Evolutionary conservation across 371 early-diverging fungal genomes (phyloP), one percentile per base, ranked within the genome.

Genomic region (Batkoa obscura): DNA sequence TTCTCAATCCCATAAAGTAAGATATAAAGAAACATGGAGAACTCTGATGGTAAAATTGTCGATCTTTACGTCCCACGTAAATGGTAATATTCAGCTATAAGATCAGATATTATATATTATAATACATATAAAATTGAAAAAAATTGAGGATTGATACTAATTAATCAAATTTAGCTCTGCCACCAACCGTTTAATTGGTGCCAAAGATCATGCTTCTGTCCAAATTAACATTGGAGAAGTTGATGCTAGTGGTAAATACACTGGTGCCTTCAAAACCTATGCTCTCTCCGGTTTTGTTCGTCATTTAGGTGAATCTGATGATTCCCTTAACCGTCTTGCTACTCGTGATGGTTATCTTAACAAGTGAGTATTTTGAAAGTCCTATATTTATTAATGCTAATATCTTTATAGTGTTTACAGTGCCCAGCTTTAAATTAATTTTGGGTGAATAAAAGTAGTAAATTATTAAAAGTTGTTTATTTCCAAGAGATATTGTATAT

Each of bases 201-300:
- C 91, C 72, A 90, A 95, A 83, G 98, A 97, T 79, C 98, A 97
- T 81, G 88, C 95, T 56, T 83, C 94, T 47, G 88, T 97, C 72
- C 98, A 95, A 78, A 81, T 97, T 81, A 94, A 90, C 88, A 72
- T 97, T 65, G 92, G 76, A 59, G 88, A 91, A 61, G 94, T 97
- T 62, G 88, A 94, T 66, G 85, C 81, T 61, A 75, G 74, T 59
- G 98, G 96, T 65, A 76, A 75, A 59, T 63, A 72, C 67, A 83
- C 79, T 61, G 85, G 84, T 62, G 63, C 73, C 66, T 80, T 68
- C 81, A 73, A 79, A 71, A 84, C 89, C 73, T 92, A 86, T 67
- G 94, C 93, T 59, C 74, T 97, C 67, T 87, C 79, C 65, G 98
- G 98, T 62, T 86, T 83, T 72, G 81, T 95, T 61, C 88, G 98